These are phyloP conservation scores for Solanum hybrid DNA, from an alignment of 305 asterid species.

Conservation along the genomic window DNA sequence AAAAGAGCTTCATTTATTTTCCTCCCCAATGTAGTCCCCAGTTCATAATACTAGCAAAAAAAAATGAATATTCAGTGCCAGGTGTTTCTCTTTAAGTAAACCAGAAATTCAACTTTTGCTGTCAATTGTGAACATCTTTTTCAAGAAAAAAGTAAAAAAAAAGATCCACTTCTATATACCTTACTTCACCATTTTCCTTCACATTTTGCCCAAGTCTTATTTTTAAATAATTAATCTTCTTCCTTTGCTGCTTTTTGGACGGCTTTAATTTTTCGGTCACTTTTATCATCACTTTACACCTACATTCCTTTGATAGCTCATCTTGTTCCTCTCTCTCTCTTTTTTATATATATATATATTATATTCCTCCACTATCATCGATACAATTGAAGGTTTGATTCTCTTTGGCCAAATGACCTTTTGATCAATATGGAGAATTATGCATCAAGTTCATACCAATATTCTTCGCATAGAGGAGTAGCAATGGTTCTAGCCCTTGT, in stretches of 20 bases:
- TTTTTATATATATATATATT: too few species aligned
- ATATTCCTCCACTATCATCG: not conserved
- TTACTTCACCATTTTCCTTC: not conserved
- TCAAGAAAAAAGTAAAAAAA: not conserved
- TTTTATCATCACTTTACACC: conserved; percentile 39
- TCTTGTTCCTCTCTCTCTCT: conserved; percentile 2
- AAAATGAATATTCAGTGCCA: not conserved
- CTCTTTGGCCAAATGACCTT: conserved; percentile 2
- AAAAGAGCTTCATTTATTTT: not conserved
- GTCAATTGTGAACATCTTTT: not conserved
- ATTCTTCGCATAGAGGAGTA: conserved; percentile 52
- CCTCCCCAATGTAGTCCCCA: not conserved
- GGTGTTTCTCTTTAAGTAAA: not conserved
- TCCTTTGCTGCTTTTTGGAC: conserved; percentile 47
- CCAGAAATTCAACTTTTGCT: not conserved
- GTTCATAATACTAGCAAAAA: not conserved
- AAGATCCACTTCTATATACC: not conserved
- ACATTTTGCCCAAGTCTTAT: not conserved
- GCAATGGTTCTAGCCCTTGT: conserved; percentile 60
- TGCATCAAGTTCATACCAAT: conserved; percentile 12
- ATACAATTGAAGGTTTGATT: conserved; percentile 6
- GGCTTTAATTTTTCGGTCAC: conserved; percentile 24
- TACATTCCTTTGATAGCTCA: conserved; percentile 27
- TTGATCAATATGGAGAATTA: conserved; percentile 30
- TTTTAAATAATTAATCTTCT: not conserved